Evolutionary conservation across 1,139 yeast genomes (phyloP), one percentile per base, ranked within the genome.

Genomic region (Tardiomyces digboiensis): DNA sequence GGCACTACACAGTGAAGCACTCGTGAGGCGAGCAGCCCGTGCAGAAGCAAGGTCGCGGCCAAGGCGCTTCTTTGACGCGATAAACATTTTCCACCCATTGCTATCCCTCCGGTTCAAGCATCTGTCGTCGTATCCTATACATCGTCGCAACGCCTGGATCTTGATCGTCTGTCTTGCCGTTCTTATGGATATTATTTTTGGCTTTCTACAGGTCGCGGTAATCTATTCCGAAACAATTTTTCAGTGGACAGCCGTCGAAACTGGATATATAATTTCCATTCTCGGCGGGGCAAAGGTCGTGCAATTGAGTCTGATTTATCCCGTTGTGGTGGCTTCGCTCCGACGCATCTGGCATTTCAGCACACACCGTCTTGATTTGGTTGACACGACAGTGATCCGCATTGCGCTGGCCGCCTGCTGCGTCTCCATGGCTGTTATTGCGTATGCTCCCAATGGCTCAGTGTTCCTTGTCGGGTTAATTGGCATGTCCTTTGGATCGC

Each of bases 241-340:
- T 59, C 54, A 70, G 19, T 82, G 93, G 86, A 64, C 66, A 2
- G 71, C 85, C 19, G 72, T 67, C 2, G 74, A 74, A 42, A 62
- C 82, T 23, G 88, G 93, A 5, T 71, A 73, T 48, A 71, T 76
- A 46, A 61, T 85, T 46, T 76, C 89, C 0, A 47, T 73, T 1
- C 52, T 73, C 1, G 82, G 86, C 41, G 51, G 75, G 1, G 60
- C 75, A 2, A 64, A 72, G 44, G 68, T 76, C 0, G 14, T 66
- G 0, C 64, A 70, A 0, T 57, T 78, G 13, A 67, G 72, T 16
- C 40, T 67, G 0, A 43, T 72, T 2, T 62, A 73, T 41, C 80
- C 83, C 6, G 16, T 26, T 63, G 41, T 38, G 68, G 7, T 64
- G 75, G 42, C 64, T 63, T 20, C 10, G 2, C 37, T 33, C 12